phyloP scores from a whole-genome alignment of 768 basidiomycete genomes.

The Lactarius evosmus region DNA sequence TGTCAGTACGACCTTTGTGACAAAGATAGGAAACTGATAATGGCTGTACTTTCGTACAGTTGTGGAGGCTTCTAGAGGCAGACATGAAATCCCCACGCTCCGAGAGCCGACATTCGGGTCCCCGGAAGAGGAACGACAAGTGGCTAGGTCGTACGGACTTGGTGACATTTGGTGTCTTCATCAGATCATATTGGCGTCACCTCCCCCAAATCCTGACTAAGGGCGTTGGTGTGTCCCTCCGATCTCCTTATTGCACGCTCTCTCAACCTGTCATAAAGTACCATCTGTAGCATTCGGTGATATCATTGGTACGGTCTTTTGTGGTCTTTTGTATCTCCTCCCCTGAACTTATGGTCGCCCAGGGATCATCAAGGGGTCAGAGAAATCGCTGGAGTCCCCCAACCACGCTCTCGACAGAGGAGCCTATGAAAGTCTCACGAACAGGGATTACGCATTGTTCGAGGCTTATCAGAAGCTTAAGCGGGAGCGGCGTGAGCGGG shows the following conservation, averaged over 20 bases:
- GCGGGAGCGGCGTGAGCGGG: conserved; percentile 41
- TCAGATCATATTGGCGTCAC: conserved; percentile 55
- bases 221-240: conserved; percentile 44
- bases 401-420: conserved; percentile 20
- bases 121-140: conserved; percentile 6
- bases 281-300: conserved; percentile 62
- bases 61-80: conserved; percentile 48
- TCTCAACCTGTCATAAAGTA: conserved; percentile 39
- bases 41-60: conserved; percentile 33
- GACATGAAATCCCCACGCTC: conserved; percentile 35
- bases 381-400: conserved; percentile 40
- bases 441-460: conserved; percentile 40
- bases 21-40: background rate
- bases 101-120: conserved; percentile 4
- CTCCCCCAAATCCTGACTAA: conserved; percentile 50
- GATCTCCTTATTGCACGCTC: background rate
- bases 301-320: conserved; percentile 46
- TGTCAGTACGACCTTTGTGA: conserved; percentile 36
- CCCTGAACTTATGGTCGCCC: background rate
- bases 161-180: conserved; percentile 50
- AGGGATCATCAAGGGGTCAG: conserved; percentile 70
- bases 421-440: conserved; percentile 3
- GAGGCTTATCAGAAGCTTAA: conserved; percentile 49
- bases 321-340: background rate
- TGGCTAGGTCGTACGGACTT: conserved; percentile 4